Evolutionary conservation across 371 early-diverging fungal species (phyloP), one percentile per base, ranked within the genome.

Genomic region (Mucor saturninus): DNA sequence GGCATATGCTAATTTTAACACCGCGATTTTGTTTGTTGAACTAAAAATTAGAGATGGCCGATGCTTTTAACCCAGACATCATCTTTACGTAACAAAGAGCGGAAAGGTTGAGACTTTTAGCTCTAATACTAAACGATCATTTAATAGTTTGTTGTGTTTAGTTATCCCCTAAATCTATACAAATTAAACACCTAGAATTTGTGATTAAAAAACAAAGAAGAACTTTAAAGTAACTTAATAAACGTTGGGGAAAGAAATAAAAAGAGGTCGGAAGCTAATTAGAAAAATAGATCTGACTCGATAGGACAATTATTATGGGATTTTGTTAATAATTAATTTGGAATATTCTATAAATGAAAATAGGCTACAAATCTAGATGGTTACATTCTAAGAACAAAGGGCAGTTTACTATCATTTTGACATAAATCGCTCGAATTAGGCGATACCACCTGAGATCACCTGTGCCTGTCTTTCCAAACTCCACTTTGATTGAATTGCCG

Each of bases 371-470:
- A 21, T 21, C 21, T 21, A 46, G 3, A 21, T 21, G 46, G 21
- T 46, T 21, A 46, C 21, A 46, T 21, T 7, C 6, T 21, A 26
- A 15, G 15, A 15, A 15, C n/a, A 15, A 45, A 45, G 3, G 21
- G 6, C 15, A 26, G 46, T 46, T 46, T 21, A 21, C 26, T 46
- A 46, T 46, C 46, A 50, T 30, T 50, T 30, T 50, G 50, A 50
- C 50, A 50, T 14, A 30, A 30, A 26, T 11, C 30, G 10, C 39
- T 21, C 8, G 13, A 26, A 21, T 54, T 21, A 40, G 28, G 8
- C 37, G 3, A 21, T 10, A 15, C 13, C 54, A 54, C 54, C 37
- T 38, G 54, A 54, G 54, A 54, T 39, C 54, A 54, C 54, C 40
- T 54, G 54, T 40, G 54, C 40, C 5, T 26, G 15, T 46, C 40